A percentile compares a stretch with the other conserved stretches of the same genome.
These are phyloP conservation scores for Excoecaria cochinchinensis DNA, from an alignment of 345 rosid genomes.

Conservation along the genomic window DNA sequence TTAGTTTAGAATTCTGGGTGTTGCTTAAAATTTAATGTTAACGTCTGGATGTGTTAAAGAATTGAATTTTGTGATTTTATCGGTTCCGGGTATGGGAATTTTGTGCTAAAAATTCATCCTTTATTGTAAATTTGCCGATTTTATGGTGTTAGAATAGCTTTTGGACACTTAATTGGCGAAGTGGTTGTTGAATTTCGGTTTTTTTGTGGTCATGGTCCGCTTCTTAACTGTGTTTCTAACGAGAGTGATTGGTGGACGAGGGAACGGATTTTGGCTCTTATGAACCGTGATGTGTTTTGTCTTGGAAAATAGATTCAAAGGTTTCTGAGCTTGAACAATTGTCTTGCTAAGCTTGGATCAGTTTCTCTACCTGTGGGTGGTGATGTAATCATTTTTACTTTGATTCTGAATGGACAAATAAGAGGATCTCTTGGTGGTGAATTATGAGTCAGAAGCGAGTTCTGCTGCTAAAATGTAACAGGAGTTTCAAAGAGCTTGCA, in stretches of 20 bases:
- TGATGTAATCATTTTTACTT: neutral
- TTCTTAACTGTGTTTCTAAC: neutral
- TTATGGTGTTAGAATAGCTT: neutral
- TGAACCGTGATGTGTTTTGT: neutral
- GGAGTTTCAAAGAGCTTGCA: neutral
- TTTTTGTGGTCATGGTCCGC: neutral
- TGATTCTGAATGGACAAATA: neutral
- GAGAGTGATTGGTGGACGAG: neutral
- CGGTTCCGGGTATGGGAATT: constrained; percentile 15
- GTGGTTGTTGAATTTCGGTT: constrained; percentile 17
- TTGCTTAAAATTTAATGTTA: constrained; percentile 18
- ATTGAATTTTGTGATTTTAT: constrained; percentile 23
- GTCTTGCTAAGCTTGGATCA: constrained; percentile 8
- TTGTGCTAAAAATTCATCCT: constrained; percentile 7
- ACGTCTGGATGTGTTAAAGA: constrained; percentile 18
- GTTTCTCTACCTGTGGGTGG: neutral
- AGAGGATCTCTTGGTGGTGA: neutral
- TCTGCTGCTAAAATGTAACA: neutral
- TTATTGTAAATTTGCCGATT: constrained; percentile 9
- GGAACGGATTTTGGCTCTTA: constrained; percentile 7
- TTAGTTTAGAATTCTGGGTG: constrained; percentile 27
- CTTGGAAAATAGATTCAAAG: neutral
- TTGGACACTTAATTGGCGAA: neutral
- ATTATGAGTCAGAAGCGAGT: neutral
- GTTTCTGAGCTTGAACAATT: neutral